Conservation (phyloP, 768 basidiomycete genomes). For the Psilocybe sp. region DNA sequence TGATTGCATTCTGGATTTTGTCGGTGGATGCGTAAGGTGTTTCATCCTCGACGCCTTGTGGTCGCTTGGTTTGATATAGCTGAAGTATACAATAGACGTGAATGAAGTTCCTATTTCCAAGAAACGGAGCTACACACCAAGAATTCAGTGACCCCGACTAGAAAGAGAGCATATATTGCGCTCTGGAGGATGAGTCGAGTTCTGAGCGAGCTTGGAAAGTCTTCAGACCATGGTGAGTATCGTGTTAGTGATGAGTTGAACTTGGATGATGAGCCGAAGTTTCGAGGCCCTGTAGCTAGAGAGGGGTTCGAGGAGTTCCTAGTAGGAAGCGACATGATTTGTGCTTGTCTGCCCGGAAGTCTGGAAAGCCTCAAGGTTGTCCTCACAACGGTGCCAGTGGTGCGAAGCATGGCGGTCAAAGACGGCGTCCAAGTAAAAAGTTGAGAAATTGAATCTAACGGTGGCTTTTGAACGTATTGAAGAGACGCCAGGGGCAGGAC, state of each 20-base stretch:
- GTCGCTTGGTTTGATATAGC: slow-evolving; percentile 4
- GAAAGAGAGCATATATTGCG: slow-evolving; percentile 30
- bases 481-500: too few relatives aligned
- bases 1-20: slow-evolving; percentile 50
- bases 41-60: slow-evolving; percentile 4
- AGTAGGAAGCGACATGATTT: too few relatives aligned
- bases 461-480: too few relatives aligned
- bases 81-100: not conserved
- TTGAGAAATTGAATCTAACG: too few relatives aligned
- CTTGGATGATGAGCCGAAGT: not conserved
- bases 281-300: not conserved
- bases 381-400: too few relatives aligned
- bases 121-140: slow-evolving; percentile 18
- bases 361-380: too few relatives aligned
- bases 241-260: slow-evolving; percentile 4
- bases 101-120: not conserved
- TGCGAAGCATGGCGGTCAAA: too few relatives aligned
- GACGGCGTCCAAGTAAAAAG: too few relatives aligned
- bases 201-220: slow-evolving; percentile 30
- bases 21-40: slow-evolving; percentile 41
- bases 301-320: too few relatives aligned
- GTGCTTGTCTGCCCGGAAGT: too few relatives aligned
- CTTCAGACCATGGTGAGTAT: slow-evolving; percentile 40
- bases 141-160: slow-evolving; percentile 28
- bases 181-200: slow-evolving; percentile 34